Evolutionary conservation across 2,329 filamentous ascomycete genomes (phyloP).

Genomic region (Coniosporium tulheliwenetii): DNA sequence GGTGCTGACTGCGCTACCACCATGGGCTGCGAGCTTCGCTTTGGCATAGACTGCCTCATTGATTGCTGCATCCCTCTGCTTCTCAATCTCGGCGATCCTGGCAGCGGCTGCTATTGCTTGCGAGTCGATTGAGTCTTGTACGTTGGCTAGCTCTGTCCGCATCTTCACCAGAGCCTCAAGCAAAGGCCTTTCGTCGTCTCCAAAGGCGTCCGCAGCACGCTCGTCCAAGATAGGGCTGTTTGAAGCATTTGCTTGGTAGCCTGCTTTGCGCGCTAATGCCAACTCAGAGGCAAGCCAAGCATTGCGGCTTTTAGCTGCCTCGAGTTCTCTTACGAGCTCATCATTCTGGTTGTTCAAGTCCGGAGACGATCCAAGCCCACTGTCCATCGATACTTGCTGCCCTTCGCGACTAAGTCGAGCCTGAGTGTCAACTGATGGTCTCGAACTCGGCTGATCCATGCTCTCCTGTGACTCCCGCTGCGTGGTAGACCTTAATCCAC

Average conservation of each 20-base stretch:
- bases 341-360: constrained; percentile 50
- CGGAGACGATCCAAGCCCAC: constrained; percentile 43
- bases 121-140: constrained; percentile 78
- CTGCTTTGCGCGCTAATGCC: constrained; percentile 76
- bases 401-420: constrained; percentile 9
- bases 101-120: constrained; percentile 75
- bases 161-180: constrained; percentile 87
- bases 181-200: constrained; percentile 80
- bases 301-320: constrained; percentile 69
- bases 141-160: constrained; percentile 75
- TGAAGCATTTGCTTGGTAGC: constrained; percentile 60
- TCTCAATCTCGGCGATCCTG: constrained; percentile 85
- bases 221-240: constrained; percentile 62
- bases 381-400: constrained; percentile 41
- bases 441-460: constrained; percentile 8
- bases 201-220: constrained; percentile 61
- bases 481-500: not conserved
- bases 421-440: constrained; percentile 17
- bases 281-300: constrained; percentile 96
- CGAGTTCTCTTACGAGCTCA: constrained; percentile 71
- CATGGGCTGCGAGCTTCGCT: constrained; percentile 75
- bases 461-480: constrained; percentile 1
- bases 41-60: constrained; percentile 91
- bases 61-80: constrained; percentile 85
- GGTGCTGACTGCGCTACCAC: constrained; percentile 46